Percentiles rank a stretch among this genome's conserved stretches.
Conservation (phyloP, 2,329 filamentous ascomycete species). For the Penicillium sp. region DNA sequence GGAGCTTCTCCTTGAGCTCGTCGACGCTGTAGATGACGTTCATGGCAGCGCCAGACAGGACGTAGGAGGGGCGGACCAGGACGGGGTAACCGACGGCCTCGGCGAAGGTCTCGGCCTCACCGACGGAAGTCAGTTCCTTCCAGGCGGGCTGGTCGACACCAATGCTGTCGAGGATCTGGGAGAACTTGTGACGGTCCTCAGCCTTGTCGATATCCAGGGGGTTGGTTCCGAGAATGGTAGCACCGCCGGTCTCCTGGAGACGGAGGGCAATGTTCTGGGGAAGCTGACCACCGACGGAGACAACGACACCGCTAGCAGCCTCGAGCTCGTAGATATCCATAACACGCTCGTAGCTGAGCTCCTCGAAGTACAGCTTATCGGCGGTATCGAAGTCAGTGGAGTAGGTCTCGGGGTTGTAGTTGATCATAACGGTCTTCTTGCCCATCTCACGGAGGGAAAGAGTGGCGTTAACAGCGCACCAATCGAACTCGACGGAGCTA, state of each 20-base stretch:
- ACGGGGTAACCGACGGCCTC: conserved; percentile 88
- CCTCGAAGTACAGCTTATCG: conserved; percentile 94
- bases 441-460: conserved; percentile 81
- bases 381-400: conserved; percentile 84
- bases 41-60: conserved; percentile 97
- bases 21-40: conserved; percentile 87
- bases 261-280: conserved; percentile 96
- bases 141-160: conserved; percentile 95
- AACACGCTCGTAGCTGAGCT: conserved; percentile 93
- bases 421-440: conserved; percentile 98
- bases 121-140: conserved; percentile 92
- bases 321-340: conserved; percentile 99
- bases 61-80: conserved; percentile 90
- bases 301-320: conserved; percentile 79
- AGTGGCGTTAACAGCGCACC: conserved; percentile 92
- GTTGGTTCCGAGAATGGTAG: conserved; percentile 88
- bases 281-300: conserved; percentile 93
- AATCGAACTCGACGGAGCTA: conserved; percentile 97
- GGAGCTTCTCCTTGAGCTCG: conserved; percentile 92
- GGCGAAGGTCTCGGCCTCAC: conserved; percentile 85
- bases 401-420: conserved; percentile 83
- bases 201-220: conserved; percentile 96
- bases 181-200: conserved; percentile 98
- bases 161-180: conserved; percentile 93
- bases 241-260: conserved; percentile 86